Evolutionary conservation across 2,329 filamentous ascomycete genomes (phyloP), one percentile per base, ranked within the genome.

Genomic region (Bipolaris zeicola): DNA sequence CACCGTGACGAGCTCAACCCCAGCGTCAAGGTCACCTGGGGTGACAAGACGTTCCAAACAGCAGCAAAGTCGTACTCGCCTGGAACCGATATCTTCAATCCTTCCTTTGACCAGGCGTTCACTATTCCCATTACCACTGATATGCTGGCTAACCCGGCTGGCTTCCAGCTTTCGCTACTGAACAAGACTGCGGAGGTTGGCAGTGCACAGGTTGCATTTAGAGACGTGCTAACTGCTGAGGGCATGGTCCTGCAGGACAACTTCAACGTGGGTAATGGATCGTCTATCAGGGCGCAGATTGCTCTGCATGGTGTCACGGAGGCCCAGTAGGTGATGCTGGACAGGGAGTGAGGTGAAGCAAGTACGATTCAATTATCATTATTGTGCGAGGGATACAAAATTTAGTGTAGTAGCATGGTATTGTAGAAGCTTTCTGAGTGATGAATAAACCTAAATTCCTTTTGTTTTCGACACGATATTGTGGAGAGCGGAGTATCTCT

Each of bases 31-130:
- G 72, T 82, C 1, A 69, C 72, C 0, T 81, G 77, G 77, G 78
- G 78, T 14, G 69, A 52, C 7, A 74, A 76, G 58, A 70, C 72
- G 20, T 81, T 79, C 72, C 68, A 66, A 48, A 82, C 80, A 0
- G 76, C 72, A 1, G 68, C 73, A 52, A 78, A 80, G 69, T 66
- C 72, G 0, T 80, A 82, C 63, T 72, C 69, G 1, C 79, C 79
- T 0, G 80, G 80, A 1, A 75, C 67, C 2, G 80, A 82, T 47
- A 80, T 82, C 58, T 79, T 78, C 70, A 82, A 81, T 62, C 80
- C 80, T 2, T 69, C 74, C 2, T 82, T 81, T 50, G 79, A 82
- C 55, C 74, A 78, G 61, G 75, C 76, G 0, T 82, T 82, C 68
- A 69, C 68, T 6, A 73, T 82, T 42, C 78, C 79, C 0, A 52